Evolutionary conservation across 441 rosid species (phyloP), one percentile per base, ranked within the genome.

Genomic region (Pelargonium citronellum): DNA sequence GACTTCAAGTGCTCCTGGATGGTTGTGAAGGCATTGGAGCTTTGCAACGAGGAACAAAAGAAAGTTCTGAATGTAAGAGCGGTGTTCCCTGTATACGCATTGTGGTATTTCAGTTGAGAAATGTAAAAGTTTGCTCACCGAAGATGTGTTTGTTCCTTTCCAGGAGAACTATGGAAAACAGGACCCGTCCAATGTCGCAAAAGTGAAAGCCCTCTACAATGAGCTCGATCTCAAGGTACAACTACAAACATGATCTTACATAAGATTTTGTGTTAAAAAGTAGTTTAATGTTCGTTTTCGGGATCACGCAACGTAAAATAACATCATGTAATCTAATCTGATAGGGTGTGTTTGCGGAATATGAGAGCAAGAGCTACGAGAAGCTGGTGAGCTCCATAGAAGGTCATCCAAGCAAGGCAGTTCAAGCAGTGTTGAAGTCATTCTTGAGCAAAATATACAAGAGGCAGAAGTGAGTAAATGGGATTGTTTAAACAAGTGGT

Each of bases 1-100:
- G 96, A 90, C 80, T 90, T 89, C 66, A 92, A 92, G 83, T 90
- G 98, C 87, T 90, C 97, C 7, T 92, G 97, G 95, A 73, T 92
- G 86, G 92, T 87, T 24, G 96, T 90, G 24, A 92, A 84, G 78
- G 96, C 95, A 12, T 77, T 90, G 71, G 92, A 88, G 75, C 79
- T 80, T 13, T 82, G 90, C 82, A 86, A 75, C 13, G 86, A 86
- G 76, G 92, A 87, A 67, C 96, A 92, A 74, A 87, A 88, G 83
- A 83, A 84, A 82, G 55, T 84, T 12, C 65, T 92, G 76, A 44
- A 82, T 70, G 95, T 92, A 86, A 69, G 27, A 4, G 68, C 11
- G n/a, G 22, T 16, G 8, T 24, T 2, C 27, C 27, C 27, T 24
- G 27, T 24, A 46, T 12, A 37, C 16, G 53, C 69, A 2, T 8